Conservation (phyloP, 2,329 filamentous ascomycete genomes). For the Alternaria triticina region DNA sequence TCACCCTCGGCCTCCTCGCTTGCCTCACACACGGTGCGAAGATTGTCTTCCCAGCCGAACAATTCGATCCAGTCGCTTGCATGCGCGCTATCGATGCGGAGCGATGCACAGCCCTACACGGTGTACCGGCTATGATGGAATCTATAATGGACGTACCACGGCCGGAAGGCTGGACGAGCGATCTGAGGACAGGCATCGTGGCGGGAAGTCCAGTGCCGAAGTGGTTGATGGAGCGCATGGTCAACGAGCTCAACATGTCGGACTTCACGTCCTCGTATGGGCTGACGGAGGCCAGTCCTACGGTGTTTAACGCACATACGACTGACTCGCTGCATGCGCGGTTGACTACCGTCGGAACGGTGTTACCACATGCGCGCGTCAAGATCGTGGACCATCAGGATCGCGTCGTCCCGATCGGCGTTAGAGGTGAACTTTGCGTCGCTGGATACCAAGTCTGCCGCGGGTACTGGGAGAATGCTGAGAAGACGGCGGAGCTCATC, state of each 20-base stretch:
- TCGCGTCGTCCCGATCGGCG: slow-evolving; percentile 69
- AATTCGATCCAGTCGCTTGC: slow-evolving; percentile 72
- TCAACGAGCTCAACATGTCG: slow-evolving; percentile 74
- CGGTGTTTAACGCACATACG: slow-evolving; percentile 80
- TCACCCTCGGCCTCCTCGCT: slow-evolving; percentile 77
- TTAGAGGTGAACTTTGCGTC: slow-evolving; percentile 76
- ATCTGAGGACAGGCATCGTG: slow-evolving; percentile 76
- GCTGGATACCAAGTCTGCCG: slow-evolving; percentile 77
- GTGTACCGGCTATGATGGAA: slow-evolving; percentile 86
- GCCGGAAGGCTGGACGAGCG: slow-evolving; percentile 51
- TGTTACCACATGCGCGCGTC: slow-evolving; percentile 75
- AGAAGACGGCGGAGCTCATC: slow-evolving; percentile 76
- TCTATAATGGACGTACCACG: slow-evolving; percentile 61
- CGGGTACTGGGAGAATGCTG: slow-evolving; percentile 70
- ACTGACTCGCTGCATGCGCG: slow-evolving; percentile 71
- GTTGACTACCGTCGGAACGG: slow-evolving; percentile 74
- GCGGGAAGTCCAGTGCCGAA: slow-evolving; percentile 78
- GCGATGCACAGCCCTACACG: slow-evolving; percentile 72
- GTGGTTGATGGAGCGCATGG: slow-evolving; percentile 75
- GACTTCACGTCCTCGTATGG: slow-evolving; percentile 67
- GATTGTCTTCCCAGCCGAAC: slow-evolving; percentile 75
- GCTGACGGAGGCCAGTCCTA: slow-evolving; percentile 79
- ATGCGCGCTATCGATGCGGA: slow-evolving; percentile 65
- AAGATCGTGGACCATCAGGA: slow-evolving; percentile 78
- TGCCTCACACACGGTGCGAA: slow-evolving; percentile 76